Conservation (phyloP, 345 rosid genomes). For the Durio zibethinus region DNA sequence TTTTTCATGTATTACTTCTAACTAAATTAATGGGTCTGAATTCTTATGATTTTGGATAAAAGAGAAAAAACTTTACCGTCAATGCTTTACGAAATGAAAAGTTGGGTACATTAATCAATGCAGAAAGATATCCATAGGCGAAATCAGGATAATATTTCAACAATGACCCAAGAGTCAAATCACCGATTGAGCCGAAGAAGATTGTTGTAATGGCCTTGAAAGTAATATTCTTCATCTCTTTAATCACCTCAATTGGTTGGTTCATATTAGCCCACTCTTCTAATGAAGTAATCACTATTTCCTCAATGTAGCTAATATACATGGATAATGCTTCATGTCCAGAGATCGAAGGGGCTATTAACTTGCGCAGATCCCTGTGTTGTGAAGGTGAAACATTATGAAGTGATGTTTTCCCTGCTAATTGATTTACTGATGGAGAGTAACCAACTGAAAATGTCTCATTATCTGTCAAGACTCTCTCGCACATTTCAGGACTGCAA, state of each 20-base stretch:
- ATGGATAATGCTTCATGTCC: conserved; percentile 28
- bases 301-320: conserved; percentile 20
- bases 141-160: conserved; percentile 6
- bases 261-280: conserved; percentile 23
- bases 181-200: not conserved
- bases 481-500: conserved; percentile 33
- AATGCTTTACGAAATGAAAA: conserved; percentile 37
- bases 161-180: not conserved
- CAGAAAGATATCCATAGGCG: conserved; percentile 30
- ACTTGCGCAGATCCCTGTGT: conserved; percentile 34
- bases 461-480: conserved; percentile 34
- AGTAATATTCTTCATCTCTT: conserved; percentile 20
- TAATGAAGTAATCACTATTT: conserved; percentile 18
- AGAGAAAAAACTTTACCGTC: conserved; percentile 19
- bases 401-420: conserved; percentile 23
- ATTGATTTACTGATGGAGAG: conserved; percentile 13
- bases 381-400: not conserved
- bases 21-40: no score
- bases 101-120: conserved; percentile 45
- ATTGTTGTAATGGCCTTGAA: conserved; percentile 20
- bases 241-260: conserved; percentile 26
- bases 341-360: conserved; percentile 22
- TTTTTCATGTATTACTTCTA: no score
- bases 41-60: no score
- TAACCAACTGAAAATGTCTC: conserved; percentile 34